Base-by-base conservation (phyloP, 768 basidiomycete genomes). In the Filobasidium floriforme region DNA sequence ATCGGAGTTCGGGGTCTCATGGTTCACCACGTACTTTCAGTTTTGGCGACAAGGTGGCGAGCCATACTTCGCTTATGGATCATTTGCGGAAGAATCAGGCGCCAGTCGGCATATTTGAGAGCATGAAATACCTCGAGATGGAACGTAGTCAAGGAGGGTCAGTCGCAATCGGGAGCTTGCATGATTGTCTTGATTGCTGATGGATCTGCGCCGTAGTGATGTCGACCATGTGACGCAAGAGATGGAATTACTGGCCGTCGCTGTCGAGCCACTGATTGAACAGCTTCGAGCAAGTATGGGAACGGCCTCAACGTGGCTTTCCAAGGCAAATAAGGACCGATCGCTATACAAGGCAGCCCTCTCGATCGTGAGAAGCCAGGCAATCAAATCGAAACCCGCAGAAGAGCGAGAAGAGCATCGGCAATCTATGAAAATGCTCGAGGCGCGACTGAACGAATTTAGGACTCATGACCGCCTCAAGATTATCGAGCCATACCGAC, bases 31-130 rank as follows among this genome's bases (percentile, higher is more conserved):
- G 61, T 11, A 49, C 6, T n/a, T 18, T 63, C n/a, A 55, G 49
- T 41, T 29, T 29, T 22, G 62, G 59, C 10, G 67, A 68, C 43
- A 46, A 59, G 12, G 41, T 28, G 18, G 22, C 43, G 15, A 74
- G 73, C 66, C 73, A 75, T 63, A 46, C 71, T 0, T 75, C 74
- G 4, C 59, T 77, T 24, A 49, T 75, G 61, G 76, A 77, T 22
- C 68, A 71, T 51, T 60, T 75, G 28, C 62, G 72, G 14, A 76
- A 72, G 61, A 62, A 67, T 1, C 73, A 75, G 57, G 71, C 74
- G 37, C 75, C 76, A 19, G 76, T 78, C 0, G 76, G 75, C 1
- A 67, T 76, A 1, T 78, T 74, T 60, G 76, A 78, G 62, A 73
- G 71, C 63, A 70, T 70, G 49, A 63, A 71, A 43, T 78, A 78